These are phyloP conservation scores for Pythium angustatum DNA, from an alignment of 352 stramenopile species.

Conservation along the genomic window DNA sequence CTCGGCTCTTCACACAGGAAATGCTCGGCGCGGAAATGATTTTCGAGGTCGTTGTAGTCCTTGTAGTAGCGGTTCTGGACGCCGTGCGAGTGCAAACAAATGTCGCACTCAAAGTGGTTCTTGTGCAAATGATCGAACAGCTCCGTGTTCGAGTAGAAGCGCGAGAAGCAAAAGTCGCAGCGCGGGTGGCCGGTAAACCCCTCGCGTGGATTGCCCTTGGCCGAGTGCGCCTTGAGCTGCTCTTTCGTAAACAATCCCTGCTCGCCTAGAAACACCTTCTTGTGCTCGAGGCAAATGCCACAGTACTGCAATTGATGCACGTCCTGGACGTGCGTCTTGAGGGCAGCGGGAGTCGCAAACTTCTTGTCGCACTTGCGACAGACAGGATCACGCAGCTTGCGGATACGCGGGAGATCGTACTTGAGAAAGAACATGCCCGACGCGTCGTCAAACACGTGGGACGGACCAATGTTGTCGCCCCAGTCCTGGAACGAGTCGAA, in stretches of 20 bases:
- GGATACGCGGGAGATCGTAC: constrained; percentile 58
- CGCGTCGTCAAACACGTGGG: constrained; percentile 80
- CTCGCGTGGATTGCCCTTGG: constrained; percentile 64
- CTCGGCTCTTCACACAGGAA: constrained; percentile 84
- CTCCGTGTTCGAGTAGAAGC: constrained; percentile 86
- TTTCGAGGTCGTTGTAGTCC: constrained; percentile 90
- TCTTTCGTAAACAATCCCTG: constrained; percentile 74
- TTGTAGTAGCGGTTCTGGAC: constrained; percentile 92
- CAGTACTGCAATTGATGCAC: constrained; percentile 81
- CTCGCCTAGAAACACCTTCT: constrained; percentile 88
- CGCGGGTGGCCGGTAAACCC: constrained; percentile 85
- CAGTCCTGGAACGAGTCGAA: constrained; percentile 92
- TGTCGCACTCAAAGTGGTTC: constrained; percentile 92
- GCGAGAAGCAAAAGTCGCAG: constrained; percentile 89
- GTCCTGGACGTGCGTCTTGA: constrained; percentile 76
- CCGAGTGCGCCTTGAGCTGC: constrained; percentile 76
- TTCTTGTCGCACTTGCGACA: constrained; percentile 80
- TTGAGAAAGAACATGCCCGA: constrained; percentile 89
- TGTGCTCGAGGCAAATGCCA: constrained; percentile 85
- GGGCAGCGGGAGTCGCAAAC: constrained; percentile 54
- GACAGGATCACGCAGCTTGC: constrained; percentile 66
- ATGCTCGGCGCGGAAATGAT: constrained; percentile 89
- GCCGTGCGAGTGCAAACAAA: constrained; percentile 75
- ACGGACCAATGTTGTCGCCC: constrained; percentile 88
- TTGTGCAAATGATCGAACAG: constrained; percentile 90